These are phyloP conservation scores for Acer negundo DNA, from an alignment of 345 rosid species.

Conservation along the genomic window DNA sequence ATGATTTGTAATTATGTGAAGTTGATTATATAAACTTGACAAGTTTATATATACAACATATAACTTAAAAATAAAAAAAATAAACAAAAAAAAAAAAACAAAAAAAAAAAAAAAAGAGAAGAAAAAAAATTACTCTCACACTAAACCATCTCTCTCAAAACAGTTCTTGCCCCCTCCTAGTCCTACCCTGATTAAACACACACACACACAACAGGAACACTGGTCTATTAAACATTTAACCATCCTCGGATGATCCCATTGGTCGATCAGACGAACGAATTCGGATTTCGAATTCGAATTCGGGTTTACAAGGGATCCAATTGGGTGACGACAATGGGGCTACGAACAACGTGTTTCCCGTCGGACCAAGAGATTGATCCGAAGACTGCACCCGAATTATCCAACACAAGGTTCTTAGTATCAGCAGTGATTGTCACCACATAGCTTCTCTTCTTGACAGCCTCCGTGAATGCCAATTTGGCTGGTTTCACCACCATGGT, in stretches of 20 bases:
- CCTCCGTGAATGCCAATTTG: conserved; percentile 44
- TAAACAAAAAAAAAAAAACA: background rate
- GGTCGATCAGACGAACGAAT: background rate
- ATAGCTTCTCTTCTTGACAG: conserved; percentile 59
- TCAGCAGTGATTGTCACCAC: conserved; percentile 57
- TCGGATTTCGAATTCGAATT: conserved; percentile 21
- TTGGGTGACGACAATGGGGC: conserved; percentile 72
- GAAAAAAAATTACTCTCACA: background rate
- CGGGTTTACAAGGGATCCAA: conserved; percentile 44
- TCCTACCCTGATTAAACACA: conserved; percentile 18
- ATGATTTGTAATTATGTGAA: background rate
- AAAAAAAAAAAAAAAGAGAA: background rate
- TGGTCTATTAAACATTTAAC: background rate
- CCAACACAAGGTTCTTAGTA: conserved; percentile 48
- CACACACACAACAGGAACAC: background rate
- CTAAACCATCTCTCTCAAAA: conserved; percentile 5
- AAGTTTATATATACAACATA: conserved; percentile 34
- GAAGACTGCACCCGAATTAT: conserved; percentile 61
- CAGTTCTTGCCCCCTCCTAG: background rate
- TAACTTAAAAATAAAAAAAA: background rate
- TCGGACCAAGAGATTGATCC: conserved; percentile 84
- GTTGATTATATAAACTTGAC: conserved; percentile 33
- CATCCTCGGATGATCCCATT: background rate
- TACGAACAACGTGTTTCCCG: conserved; percentile 71
- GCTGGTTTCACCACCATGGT: conserved; percentile 59